Conservation (phyloP, 139 green algal species). For the Chlamydomonas applanata region DNA sequence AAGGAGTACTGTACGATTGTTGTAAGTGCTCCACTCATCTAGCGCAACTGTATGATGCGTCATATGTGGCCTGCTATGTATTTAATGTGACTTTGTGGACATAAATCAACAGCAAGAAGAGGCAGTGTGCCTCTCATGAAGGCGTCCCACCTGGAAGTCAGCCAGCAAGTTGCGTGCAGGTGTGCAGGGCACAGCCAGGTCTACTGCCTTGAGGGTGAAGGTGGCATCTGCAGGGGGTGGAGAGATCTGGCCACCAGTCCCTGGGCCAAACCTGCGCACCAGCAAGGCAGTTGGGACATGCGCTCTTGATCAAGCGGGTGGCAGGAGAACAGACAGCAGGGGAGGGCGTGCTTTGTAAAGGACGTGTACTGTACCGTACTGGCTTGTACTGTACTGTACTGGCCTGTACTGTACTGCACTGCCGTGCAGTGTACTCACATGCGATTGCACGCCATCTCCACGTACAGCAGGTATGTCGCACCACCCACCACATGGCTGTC, state of each 20-base stretch:
- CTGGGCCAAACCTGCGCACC: not conserved
- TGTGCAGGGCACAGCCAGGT: not conserved
- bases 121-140: too few species aligned
- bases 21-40: too few species aligned
- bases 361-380: not conserved
- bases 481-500: not conserved
- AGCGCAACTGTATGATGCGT: too few species aligned
- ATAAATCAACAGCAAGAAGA: too few species aligned
- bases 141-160: not conserved
- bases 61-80: too few species aligned
- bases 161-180: not conserved
- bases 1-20: too few species aligned
- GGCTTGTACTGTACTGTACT: too few species aligned
- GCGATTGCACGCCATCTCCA: slow-evolving; percentile 34
- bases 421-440: slow-evolving; percentile 19
- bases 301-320: not conserved
- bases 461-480: slow-evolving; percentile 20
- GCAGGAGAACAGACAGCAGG: not conserved
- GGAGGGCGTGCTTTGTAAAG: not conserved
- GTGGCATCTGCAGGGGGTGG: slow-evolving; percentile 19
- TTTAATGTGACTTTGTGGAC: too few species aligned
- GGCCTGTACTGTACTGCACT: too few species aligned
- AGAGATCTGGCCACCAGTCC: too few species aligned
- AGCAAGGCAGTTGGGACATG: not conserved
- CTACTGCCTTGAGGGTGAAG: slow-evolving; percentile 26